phyloP scores from a whole-genome alignment of 176 grass and related monocot genomes.

The Areca catechu region DNA sequence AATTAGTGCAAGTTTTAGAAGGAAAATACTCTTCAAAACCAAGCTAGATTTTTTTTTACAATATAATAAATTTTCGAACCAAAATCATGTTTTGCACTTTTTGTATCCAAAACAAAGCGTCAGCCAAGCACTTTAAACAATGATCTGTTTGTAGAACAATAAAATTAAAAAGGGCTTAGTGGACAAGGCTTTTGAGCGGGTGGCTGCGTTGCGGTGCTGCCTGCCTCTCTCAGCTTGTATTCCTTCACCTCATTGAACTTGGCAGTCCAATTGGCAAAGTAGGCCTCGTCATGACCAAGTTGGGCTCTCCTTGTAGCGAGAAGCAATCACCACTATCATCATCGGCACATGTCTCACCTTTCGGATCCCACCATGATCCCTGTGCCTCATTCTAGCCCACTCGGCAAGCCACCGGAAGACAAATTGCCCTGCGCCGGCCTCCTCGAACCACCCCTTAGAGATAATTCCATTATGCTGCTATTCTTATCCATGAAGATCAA shows the following conservation, averaged over 20 bases:
- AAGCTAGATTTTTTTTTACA: too few relatives aligned
- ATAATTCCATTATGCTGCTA: conserved; percentile 75
- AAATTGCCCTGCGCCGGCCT: conserved; percentile 37
- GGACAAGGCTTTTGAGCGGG: too few relatives aligned
- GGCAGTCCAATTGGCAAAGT: conserved; percentile 38
- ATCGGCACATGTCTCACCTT: conserved; percentile 25
- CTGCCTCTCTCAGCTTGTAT: conserved; percentile 10
- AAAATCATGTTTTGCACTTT: too few relatives aligned
- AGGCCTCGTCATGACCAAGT: conserved; percentile 38
- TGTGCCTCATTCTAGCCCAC: conserved; percentile 48
- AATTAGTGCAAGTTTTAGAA: too few relatives aligned
- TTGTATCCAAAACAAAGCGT: too few relatives aligned
- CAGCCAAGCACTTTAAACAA: too few relatives aligned
- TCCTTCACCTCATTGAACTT: conserved; percentile 27
- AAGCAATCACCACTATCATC: conserved; percentile 21
- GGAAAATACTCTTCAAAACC: too few relatives aligned
- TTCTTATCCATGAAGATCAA: conserved; percentile 59
- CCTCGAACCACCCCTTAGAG: conserved; percentile 52
- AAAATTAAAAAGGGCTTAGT: too few relatives aligned
- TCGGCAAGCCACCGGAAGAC: conserved; percentile 55
- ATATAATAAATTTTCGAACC: too few relatives aligned
- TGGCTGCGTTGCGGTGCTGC: background rate
- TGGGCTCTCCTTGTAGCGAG: conserved; percentile 29
- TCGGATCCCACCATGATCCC: conserved; percentile 50
- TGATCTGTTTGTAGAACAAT: too few relatives aligned